These are phyloP conservation scores for Globisporangium cystogenes DNA, from an alignment of 352 stramenopile genomes.

Conservation along the genomic window DNA sequence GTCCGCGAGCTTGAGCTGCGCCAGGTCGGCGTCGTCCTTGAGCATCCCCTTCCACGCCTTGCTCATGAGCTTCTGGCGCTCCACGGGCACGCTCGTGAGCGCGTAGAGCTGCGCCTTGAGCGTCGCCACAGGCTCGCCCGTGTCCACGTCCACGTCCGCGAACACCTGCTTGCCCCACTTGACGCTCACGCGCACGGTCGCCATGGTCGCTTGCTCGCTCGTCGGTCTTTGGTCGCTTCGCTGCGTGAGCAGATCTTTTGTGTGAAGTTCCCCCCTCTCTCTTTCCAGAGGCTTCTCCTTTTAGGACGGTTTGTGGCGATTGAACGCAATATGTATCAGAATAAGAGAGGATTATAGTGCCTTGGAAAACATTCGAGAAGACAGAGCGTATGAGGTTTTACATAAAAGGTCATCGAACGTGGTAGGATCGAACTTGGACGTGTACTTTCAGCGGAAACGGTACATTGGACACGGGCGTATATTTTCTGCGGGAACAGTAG, in stretches of 20 bases:
- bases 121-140: conserved; percentile 48
- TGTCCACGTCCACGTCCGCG: conserved; percentile 60
- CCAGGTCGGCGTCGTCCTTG: conserved; percentile 77
- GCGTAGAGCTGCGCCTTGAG: conserved; percentile 82
- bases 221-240: background rate
- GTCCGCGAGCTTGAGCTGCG: conserved; percentile 47
- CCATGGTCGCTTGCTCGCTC: conserved; percentile 14
- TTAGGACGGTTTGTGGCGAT: too few relatives aligned
- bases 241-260: background rate
- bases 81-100: conserved; percentile 76
- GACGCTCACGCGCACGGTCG: conserved; percentile 64
- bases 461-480: too few relatives aligned
- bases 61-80: conserved; percentile 87
- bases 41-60: conserved; percentile 90
- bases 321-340: too few relatives aligned
- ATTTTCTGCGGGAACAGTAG: too few relatives aligned
- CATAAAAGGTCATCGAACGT: too few relatives aligned
- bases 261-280: too few relatives aligned
- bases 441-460: too few relatives aligned
- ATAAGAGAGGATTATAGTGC: too few relatives aligned
- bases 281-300: too few relatives aligned
- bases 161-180: conserved; percentile 89
- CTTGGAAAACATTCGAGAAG: too few relatives aligned
- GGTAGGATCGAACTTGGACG: too few relatives aligned
- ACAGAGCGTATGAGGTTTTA: too few relatives aligned